Percentiles rank a stretch among this genome's conserved stretches.
These are phyloP conservation scores for Capronia coronata DNA, from an alignment of 2,329 filamentous ascomycete genomes.

Conservation along the genomic window DNA sequence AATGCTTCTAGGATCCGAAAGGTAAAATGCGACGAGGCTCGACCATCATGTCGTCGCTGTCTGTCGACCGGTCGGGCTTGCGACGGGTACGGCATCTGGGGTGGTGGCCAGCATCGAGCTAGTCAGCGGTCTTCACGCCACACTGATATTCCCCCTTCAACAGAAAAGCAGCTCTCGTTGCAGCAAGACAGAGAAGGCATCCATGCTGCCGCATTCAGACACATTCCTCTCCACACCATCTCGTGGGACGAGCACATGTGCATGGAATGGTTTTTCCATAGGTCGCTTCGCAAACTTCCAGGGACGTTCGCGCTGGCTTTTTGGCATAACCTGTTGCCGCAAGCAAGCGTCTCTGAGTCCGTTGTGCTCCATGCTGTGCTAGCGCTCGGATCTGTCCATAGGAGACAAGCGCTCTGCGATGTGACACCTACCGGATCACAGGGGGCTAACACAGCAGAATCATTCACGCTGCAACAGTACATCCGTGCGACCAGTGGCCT, in stretches of 20 bases:
- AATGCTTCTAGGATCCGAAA: constrained; percentile 27
- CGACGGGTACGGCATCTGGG: constrained; percentile 42
- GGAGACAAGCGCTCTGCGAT: constrained; percentile 20
- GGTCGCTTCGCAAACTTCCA: constrained; percentile 32
- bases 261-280: constrained; percentile 32
- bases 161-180: no score
- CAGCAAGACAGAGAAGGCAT: no score
- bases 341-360: constrained; percentile 36
- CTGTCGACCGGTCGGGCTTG: constrained; percentile 34
- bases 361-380: constrained; percentile 41
- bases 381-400: constrained; percentile 37
- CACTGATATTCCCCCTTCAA: not conserved
- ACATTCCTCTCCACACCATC: constrained; percentile 11
- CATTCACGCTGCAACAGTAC: constrained; percentile 37
- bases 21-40: constrained; percentile 37
- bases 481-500: constrained; percentile 37
- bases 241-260: constrained; percentile 25
- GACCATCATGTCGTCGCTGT: constrained; percentile 36
- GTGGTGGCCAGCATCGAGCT: constrained; percentile 34
- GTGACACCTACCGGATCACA: constrained; percentile 14
- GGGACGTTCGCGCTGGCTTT: constrained; percentile 35
- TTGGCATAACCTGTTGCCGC: constrained; percentile 38
- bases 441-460: not conserved
- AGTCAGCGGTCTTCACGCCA: no score
- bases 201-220: not conserved